phyloP scores from a whole-genome alignment of 768 basidiomycete genomes.

The Amanita rubescens region DNA sequence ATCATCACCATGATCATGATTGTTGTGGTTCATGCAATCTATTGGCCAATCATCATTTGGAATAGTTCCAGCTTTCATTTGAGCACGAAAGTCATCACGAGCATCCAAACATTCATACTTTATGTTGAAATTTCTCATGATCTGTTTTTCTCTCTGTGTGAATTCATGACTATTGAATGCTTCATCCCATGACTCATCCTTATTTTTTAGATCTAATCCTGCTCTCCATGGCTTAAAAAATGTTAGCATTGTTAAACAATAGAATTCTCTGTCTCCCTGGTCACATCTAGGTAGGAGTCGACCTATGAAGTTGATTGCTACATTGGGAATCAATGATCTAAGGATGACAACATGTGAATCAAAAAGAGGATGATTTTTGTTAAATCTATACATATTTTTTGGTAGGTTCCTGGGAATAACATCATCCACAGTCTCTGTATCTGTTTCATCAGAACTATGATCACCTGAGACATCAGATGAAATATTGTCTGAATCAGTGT shows the following conservation, averaged over 20 bases:
- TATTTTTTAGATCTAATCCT: conserved; percentile 16
- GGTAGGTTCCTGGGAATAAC: conserved; percentile 13
- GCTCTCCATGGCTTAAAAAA: too few relatives aligned
- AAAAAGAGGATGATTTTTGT: conserved; percentile 12
- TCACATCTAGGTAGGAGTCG: conserved; percentile 18
- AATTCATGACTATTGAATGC: conserved; percentile 14
- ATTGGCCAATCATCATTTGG: background rate
- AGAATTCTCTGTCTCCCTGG: conserved; percentile 13
- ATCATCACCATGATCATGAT: background rate
- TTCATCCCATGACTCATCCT: conserved; percentile 16
- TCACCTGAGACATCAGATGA: too few relatives aligned
- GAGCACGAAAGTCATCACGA: conserved; percentile 16
- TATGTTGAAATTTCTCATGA: conserved; percentile 12
- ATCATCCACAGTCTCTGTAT: background rate
- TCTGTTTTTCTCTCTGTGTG: conserved; percentile 5
- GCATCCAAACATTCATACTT: conserved; percentile 8
- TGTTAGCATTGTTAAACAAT: too few relatives aligned
- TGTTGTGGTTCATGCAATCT: conserved; percentile 7
- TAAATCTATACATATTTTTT: conserved; percentile 19
- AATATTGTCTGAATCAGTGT: too few relatives aligned
- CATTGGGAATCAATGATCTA: background rate
- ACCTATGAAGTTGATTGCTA: conserved; percentile 19
- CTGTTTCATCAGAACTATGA: too few relatives aligned
- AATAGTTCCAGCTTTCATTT: conserved; percentile 9
- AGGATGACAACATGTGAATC: background rate